Conservation (phyloP, 768 basidiomycete species). For the Boletus subcaerulescens region DNA sequence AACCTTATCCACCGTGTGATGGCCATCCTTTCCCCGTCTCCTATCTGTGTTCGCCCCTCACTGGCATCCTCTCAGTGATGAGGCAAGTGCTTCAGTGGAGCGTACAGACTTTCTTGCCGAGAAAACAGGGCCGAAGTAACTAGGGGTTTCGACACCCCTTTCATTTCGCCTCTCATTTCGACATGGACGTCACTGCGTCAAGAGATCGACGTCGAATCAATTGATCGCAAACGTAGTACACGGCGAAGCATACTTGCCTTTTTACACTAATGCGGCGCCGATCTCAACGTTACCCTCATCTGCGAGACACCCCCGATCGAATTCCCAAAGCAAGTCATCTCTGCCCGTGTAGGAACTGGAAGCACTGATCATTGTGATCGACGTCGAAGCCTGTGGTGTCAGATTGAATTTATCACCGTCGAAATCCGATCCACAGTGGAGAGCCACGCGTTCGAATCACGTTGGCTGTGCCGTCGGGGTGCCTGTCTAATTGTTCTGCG, state of each 20-base stretch:
- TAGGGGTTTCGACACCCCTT: background rate
- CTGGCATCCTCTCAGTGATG: background rate
- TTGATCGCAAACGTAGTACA: slow-evolving; percentile 4
- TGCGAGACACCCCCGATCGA: slow-evolving; percentile 8
- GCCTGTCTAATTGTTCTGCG: slow-evolving; percentile 15
- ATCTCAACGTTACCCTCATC: slow-evolving; percentile 13
- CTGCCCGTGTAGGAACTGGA: slow-evolving; percentile 16
- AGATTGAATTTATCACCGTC: slow-evolving; percentile 16
- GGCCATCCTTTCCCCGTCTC: background rate
- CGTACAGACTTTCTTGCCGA: background rate
- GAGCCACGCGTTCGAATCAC: slow-evolving; percentile 19
- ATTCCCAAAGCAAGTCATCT: slow-evolving; percentile 20
- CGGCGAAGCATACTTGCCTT: background rate
- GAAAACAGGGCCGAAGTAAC: background rate
- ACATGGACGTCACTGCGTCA: slow-evolving; percentile 4
- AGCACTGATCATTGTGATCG: slow-evolving; percentile 21
- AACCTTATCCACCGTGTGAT: slow-evolving; percentile 22
- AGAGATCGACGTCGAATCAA: slow-evolving; percentile 15
- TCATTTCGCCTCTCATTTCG: slow-evolving; percentile 11
- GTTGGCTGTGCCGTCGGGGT: slow-evolving; percentile 21
- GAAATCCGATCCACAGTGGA: slow-evolving; percentile 9
- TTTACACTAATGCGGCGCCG: slow-evolving; percentile 4
- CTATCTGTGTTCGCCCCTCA: background rate
- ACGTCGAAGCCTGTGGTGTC: slow-evolving; percentile 17
- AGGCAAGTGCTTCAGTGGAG: background rate